Percentiles rank a stretch among this genome's conserved stretches.
Evolutionary conservation across 148 eudicot species (phyloP).

Genomic region (Diospyros kaki): DNA sequence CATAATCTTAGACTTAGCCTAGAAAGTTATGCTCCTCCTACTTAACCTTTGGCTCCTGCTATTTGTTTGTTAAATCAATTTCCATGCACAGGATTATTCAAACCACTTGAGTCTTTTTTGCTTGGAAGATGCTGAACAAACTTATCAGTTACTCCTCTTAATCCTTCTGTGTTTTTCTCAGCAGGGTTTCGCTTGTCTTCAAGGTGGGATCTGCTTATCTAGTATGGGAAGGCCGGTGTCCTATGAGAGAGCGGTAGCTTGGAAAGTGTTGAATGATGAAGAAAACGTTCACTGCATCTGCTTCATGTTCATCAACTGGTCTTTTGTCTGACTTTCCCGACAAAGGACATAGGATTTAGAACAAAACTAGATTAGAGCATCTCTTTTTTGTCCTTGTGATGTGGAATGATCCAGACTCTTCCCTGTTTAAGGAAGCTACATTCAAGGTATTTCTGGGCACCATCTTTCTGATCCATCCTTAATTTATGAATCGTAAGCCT

Average conservation of each 20-base stretch:
- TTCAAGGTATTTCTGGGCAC: background rate
- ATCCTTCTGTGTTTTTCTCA: background rate
- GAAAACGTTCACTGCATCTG: constrained; percentile 64
- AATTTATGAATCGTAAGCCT: background rate
- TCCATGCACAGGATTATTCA: no score
- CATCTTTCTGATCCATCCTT: background rate
- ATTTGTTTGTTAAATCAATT: background rate
- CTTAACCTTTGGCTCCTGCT: background rate
- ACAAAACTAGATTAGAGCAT: background rate
- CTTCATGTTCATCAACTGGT: constrained; percentile 79
- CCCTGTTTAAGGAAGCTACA: background rate
- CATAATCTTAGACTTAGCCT: no score
- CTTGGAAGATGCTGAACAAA: background rate
- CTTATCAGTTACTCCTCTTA: background rate
- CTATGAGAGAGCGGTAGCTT: constrained; percentile 72
- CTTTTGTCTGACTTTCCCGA: constrained; percentile 44
- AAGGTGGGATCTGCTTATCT: constrained; percentile 73
- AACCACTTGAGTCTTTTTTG: background rate
- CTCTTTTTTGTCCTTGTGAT: background rate
- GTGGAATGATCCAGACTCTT: background rate
- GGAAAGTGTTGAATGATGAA: constrained; percentile 72
- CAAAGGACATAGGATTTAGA: background rate
- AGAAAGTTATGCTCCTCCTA: background rate
- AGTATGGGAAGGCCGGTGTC: constrained; percentile 73
- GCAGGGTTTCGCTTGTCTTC: constrained; percentile 68